Percentiles rank a stretch among this genome's conserved stretches.
Evolutionary conservation across 1,284 basidiomycete genomes (phyloP).

Genomic region (Megacollybia platyphylla): DNA sequence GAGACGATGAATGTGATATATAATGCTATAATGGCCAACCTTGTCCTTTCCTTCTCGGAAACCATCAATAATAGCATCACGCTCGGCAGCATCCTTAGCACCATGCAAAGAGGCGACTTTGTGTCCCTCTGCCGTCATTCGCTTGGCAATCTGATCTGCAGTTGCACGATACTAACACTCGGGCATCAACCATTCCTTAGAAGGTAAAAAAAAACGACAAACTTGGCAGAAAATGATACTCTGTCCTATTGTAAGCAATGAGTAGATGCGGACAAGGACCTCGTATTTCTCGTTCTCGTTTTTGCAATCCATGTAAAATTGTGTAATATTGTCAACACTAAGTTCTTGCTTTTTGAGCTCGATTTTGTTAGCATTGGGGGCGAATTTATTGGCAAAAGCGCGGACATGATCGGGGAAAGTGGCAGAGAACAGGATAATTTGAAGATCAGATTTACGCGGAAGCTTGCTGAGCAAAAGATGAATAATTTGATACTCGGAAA

Average conservation of each 20-base stretch:
- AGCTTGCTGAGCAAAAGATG: conserved; percentile 37
- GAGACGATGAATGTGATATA: not conserved
- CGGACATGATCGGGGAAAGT: conserved; percentile 95
- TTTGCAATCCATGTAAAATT: conserved; percentile 95
- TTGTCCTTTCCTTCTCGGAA: conserved; percentile 96
- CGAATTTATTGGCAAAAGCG: conserved; percentile 82
- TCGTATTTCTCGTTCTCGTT: conserved; percentile 92
- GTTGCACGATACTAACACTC: conserved; percentile 67
- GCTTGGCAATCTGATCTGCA: conserved; percentile 84
- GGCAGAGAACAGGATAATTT: conserved; percentile 95
- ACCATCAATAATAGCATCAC: conserved; percentile 87
- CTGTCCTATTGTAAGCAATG: conserved; percentile 88
- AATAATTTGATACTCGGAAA: conserved; percentile 5
- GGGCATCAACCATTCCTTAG: conserved; percentile 1
- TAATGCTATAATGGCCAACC: conserved; percentile 30
- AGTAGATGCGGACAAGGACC: conserved; percentile 86
- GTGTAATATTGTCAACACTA: conserved; percentile 88
- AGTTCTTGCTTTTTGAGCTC: conserved; percentile 92
- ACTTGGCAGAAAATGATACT: conserved; percentile 96
- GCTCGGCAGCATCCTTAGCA: conserved; percentile 79
- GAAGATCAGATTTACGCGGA: conserved; percentile 44
- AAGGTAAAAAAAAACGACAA: conserved; percentile 11
- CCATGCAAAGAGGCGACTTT: conserved; percentile 95
- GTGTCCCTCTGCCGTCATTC: conserved; percentile 91
- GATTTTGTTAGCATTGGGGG: conserved; percentile 93